phyloP scores from a whole-genome alignment of 1,139 yeast genomes.

The Debaryomyces singareniensis region DNA sequence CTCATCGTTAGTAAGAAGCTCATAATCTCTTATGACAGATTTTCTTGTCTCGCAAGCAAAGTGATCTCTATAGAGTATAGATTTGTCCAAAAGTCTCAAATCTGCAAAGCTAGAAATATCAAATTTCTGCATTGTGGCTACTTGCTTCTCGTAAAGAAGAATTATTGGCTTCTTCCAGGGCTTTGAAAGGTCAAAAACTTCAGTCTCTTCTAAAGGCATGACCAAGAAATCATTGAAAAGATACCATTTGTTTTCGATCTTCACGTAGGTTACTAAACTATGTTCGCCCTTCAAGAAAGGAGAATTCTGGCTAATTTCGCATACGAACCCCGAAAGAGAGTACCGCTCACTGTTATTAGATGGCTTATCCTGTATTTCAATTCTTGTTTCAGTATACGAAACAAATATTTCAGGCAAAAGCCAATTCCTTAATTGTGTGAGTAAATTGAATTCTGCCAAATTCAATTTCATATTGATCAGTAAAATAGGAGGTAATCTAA shows the following conservation, averaged over 20 bases:
- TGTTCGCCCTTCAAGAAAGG: constrained; percentile 45
- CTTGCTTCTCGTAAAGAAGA: constrained; percentile 55
- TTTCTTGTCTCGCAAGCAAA: constrained; percentile 68
- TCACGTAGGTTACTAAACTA: constrained; percentile 52
- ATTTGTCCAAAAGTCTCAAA: constrained; percentile 42
- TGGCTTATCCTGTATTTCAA: constrained; percentile 8
- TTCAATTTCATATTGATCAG: constrained; percentile 54
- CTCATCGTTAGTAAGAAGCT: constrained; percentile 56
- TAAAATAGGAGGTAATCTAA: constrained; percentile 58
- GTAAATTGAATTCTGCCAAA: constrained; percentile 38
- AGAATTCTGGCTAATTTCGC: constrained; percentile 56
- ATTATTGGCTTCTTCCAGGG: constrained; percentile 85
- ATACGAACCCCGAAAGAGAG: constrained; percentile 62
- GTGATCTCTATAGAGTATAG: constrained; percentile 67
- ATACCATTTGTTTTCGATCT: constrained; percentile 62
- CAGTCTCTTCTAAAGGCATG: constrained; percentile 68
- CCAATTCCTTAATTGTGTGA: constrained; percentile 46
- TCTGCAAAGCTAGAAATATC: constrained; percentile 14
- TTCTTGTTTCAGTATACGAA: constrained; percentile 21
- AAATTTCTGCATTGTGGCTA: constrained; percentile 20
- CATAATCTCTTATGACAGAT: constrained; percentile 54
- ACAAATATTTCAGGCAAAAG: constrained; percentile 52
- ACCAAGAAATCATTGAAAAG: constrained; percentile 90
- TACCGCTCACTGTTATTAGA: constrained; percentile 23
- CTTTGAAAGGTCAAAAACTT: constrained; percentile 57